Conservation (phyloP, 345 rosid species). For the Toxicodendron radicans region DNA sequence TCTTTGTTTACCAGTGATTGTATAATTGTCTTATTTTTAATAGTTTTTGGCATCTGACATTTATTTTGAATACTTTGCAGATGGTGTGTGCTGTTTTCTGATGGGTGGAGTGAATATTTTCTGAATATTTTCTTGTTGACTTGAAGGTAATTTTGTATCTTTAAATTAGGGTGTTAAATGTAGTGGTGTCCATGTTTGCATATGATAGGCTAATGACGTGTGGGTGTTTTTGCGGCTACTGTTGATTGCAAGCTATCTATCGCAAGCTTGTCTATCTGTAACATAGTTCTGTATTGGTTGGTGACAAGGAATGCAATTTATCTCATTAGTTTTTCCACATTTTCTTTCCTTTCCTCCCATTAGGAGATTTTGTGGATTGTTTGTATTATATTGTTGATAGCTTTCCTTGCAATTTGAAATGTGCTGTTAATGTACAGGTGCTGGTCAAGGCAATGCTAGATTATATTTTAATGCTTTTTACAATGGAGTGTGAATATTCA, state of each 20-base stretch:
- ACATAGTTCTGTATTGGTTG: slow-evolving; percentile 28
- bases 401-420: not conserved
- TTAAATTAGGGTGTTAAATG: slow-evolving; percentile 23
- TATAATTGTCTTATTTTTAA: not conserved
- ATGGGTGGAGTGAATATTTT: slow-evolving; percentile 35
- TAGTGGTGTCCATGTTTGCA: slow-evolving; percentile 30
- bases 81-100: slow-evolving; percentile 31
- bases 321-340: not conserved
- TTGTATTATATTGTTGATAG: not conserved
- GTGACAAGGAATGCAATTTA: slow-evolving; percentile 14
- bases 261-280: slow-evolving; percentile 29
- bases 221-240: slow-evolving; percentile 19
- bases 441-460: not conserved
- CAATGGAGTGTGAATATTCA: not conserved
- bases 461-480: not conserved
- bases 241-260: slow-evolving; percentile 17
- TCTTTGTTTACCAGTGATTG: not conserved
- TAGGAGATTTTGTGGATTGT: not conserved
- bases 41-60: slow-evolving; percentile 13
- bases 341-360: not conserved
- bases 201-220: slow-evolving; percentile 25
- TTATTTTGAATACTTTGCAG: slow-evolving; percentile 33
- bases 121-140: slow-evolving; percentile 29
- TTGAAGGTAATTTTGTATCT: slow-evolving; percentile 36
- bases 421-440: not conserved